Base-by-base conservation (phyloP, 1,284 basidiomycete genomes). In the Meira nashicola region DNA sequence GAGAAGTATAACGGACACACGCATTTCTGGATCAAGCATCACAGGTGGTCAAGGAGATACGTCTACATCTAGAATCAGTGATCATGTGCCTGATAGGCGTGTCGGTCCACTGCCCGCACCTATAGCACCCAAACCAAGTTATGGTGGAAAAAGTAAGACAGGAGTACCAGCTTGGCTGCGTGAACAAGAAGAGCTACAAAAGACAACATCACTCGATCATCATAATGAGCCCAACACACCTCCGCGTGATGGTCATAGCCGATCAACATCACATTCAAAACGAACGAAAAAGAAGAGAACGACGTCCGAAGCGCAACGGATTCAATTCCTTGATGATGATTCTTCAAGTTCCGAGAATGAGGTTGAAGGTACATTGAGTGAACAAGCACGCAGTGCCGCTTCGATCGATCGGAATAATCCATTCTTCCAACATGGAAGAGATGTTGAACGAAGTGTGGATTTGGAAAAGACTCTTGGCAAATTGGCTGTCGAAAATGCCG, bases 101-200 rank as follows among this genome's bases (percentile, higher is more conserved):
- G 46, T 25, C 47, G 51, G 6, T 54, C 65, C 28, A 54, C 61
- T 23, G 44, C 66, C 15, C 59, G 63, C 19, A 56, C 23, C 49
- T 19, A 21, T 46, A 46, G 40, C 19, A 28, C 44, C 46, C 9
- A 50, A 57, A 40, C 19, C 47, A 4, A 39, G 28, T 15, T 60
- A 51, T 50, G 55, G 43, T 33, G n/a, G 39, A 19, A 40, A 56
- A 23, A 44, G 57, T 17, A 73, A 74, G 48, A 59, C 61, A 0
- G 67, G 64, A 0, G 49, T 77, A 33, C 76, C 76, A 1, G 63
- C 67, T 3, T 78, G 76, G 76, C 60, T 78, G 43, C 68, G 68
- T 47, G 76, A 78, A 63, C 76, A 78, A 55, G 73, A 78, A 43
- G 68, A 70, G 58, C 55, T 76, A 38, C 71, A 73, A 57, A 60